Base-by-base conservation (phyloP, 2,329 filamentous ascomycete genomes). In the Gaeumannomyces tritici region DNA sequence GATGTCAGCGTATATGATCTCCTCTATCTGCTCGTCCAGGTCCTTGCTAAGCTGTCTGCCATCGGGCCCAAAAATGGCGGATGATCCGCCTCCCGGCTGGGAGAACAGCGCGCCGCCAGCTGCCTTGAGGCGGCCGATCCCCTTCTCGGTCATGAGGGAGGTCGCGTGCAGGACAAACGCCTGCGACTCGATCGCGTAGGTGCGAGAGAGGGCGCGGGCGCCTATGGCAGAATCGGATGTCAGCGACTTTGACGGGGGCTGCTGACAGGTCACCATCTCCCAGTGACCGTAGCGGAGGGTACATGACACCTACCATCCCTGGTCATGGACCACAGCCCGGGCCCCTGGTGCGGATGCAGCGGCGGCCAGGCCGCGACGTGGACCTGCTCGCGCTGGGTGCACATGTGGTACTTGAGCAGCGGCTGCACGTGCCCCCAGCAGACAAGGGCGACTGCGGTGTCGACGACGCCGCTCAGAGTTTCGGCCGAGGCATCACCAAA, bases 181-280 rank as follows among this genome's bases (percentile, higher is more conserved):
- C 9, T 75, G 73, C 1, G 79, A 77, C 67, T 87, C 84, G 9
- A 86, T 78, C 1, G 83, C 83, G 65, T 85, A 85, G 0, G 78
- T 76, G 64, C 80, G 80, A 0, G 81, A 79, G 1, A 84, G 71
- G 57, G 67, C 75, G 31, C 74, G 75, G 31, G 31, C 31, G 31
- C 31, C 31, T 31, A 11, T 9, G 2, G 31, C 31, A 11, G 31
- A 31, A 31, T 2, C 31, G 12, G 12, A 31, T 6, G 7, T 31
- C 31, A 31, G 31, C 8, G 31, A 31, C 8, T 29, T 29, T 31
- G 31, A 31, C 31, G 31, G 31, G 31, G 4, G n/a, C 8, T 5
- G 3, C 31, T 31, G 31, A 11, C 8, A 11, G 31, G 12, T 31
- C 31, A 11, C 31, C 31, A 31, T 31, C 31, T 7, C 31, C 12